Evolutionary conservation across 2,329 filamentous ascomycete species (phyloP), one percentile per base, ranked within the genome.

Genomic region (Exophiala lecanii-corni): DNA sequence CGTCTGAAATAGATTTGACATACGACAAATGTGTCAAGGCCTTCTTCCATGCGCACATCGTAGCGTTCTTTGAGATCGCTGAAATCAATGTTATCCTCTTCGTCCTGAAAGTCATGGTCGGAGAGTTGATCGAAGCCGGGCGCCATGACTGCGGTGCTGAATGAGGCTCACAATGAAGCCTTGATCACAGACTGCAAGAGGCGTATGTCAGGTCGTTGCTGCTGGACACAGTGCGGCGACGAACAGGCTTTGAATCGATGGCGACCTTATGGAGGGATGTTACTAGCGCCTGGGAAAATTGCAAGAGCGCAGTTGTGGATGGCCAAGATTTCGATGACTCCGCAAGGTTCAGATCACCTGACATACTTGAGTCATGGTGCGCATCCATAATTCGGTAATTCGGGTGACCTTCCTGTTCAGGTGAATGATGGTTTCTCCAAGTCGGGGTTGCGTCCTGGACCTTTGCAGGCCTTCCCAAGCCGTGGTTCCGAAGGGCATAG

Each of bases 31-130:
- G 89, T 85, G 65, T 98, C 92, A 59, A 96, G 84, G 46, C 92
- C 92, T 68, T 94, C 87, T 67, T 98, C 92, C 55, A 97, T 76
- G 64, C 91, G 87, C 51, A 97, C 89, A 70, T 97, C 89, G 65
- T 89, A 96, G 69, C 94, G 88, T 67, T 94, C 89, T 65, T 83
- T 80, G 57, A 98, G 78, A 71, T 98, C 74, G 58, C 87, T 91
- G 66, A 94, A 88, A 66, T 97, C 91, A 68, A 97, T 84, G 65
- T 96, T 89, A 63, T 89, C 84, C 70, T 92, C 84, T 65, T 95
- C 89, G 65, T 84, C 85, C 64, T 89, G 84, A 67, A 91, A 83
- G 66, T 95, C 87, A 60, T 91, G 87, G 68, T 95, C 89, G 68
- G 85, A 84, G 64, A 97, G 76, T 61, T 89, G 86, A 64, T 95